These are phyloP conservation scores for Clarireedia paspali DNA, from an alignment of 2,329 filamentous ascomycete species.

Conservation along the genomic window DNA sequence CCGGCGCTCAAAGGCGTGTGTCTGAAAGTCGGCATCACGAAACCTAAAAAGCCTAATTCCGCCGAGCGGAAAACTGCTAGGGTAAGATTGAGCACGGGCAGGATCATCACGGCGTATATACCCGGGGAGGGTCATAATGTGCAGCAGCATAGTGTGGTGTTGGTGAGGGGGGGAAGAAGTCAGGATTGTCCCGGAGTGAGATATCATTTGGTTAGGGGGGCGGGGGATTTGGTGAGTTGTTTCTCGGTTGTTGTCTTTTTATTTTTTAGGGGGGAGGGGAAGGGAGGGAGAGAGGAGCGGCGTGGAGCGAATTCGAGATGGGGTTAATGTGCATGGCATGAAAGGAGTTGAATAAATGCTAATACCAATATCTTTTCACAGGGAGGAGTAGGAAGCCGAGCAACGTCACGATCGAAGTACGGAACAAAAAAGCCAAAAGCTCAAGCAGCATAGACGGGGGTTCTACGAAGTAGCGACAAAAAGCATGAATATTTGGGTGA, in stretches of 20 bases:
- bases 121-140: conserved; percentile 98
- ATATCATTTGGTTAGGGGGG: conserved; percentile 87
- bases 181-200: conserved; percentile 99
- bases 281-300: neutral
- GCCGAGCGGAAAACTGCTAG: conserved; percentile 93
- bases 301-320: neutral
- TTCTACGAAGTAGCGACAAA: no score
- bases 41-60: conserved; percentile 98
- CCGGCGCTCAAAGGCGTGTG: conserved; percentile 94
- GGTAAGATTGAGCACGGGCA: conserved; percentile 80
- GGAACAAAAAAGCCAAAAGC: conserved; percentile 96
- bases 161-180: conserved; percentile 84
- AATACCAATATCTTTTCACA: conserved; percentile 33
- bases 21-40: conserved; percentile 84
- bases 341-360: conserved; percentile 14
- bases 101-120: conserved; percentile 86
- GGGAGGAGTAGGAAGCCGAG: conserved; percentile 83
- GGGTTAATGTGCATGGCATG: neutral
- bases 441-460: neutral
- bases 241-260: neutral
- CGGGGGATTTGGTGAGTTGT: conserved; percentile 79
- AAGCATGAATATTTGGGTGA: no score
- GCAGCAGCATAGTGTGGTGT: conserved; percentile 95
- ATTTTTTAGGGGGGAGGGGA: neutral
- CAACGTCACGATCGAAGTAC: conserved; percentile 87